Evolutionary conservation across 106 monocot genomes (phyloP).

Genomic region (Amphibolis antarctica): DNA sequence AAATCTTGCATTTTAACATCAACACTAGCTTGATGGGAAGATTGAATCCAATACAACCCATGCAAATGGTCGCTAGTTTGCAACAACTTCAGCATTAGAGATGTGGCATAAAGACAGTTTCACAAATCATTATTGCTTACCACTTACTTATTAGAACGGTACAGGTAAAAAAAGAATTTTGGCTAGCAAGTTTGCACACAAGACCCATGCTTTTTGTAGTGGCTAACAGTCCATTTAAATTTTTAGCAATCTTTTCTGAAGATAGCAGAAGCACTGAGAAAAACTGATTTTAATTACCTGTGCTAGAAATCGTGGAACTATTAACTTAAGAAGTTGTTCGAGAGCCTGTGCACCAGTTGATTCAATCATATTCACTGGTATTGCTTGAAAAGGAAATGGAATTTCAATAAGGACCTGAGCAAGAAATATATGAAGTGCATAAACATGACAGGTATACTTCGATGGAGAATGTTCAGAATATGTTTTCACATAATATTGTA

Average conservation of each 20-base stretch:
- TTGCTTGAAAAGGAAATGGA: conserved; percentile 58
- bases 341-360: conserved; percentile 74
- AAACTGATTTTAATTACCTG: conserved; percentile 32
- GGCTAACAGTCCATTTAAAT: background rate
- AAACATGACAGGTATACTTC: background rate
- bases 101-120: too few species aligned
- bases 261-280: background rate
- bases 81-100: too few species aligned
- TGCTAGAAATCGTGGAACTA: conserved; percentile 78
- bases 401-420: conserved; percentile 68
- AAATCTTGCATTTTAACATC: too few species aligned
- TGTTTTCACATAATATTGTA: background rate
- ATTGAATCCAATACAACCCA: background rate
- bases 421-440: background rate
- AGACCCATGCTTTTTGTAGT: background rate
- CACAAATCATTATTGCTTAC: too few species aligned
- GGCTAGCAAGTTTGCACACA: background rate
- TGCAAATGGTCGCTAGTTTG: background rate
- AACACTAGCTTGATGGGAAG: background rate
- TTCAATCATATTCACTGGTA: conserved; percentile 65
- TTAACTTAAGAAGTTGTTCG: conserved; percentile 56
- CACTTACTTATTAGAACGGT: too few species aligned
- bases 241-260: background rate
- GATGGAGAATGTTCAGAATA: background rate
- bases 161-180: too few species aligned